Evolutionary conservation across 768 basidiomycete genomes (phyloP), one percentile per base, ranked within the genome.

Genomic region (Lentinus brumalis): DNA sequence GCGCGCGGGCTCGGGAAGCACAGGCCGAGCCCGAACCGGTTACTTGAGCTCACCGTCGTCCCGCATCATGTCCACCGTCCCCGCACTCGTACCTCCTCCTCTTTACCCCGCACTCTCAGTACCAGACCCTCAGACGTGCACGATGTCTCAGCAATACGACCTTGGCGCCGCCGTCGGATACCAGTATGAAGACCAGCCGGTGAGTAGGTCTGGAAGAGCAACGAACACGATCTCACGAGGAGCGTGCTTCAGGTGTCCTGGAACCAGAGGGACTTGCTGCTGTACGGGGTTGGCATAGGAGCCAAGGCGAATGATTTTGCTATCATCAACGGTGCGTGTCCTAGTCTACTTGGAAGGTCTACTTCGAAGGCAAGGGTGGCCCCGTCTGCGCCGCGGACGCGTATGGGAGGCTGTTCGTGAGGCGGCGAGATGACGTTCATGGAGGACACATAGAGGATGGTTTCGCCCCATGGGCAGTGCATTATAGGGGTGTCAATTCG

Each of bases 231-330:
- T 16, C 14, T 54, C 2, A 40, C 32, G 14, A 41, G 21, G 29
- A 21, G 18, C 50, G 4, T 56, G 21, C 18, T 12, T 29, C 32
- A 93, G 91, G 92, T 92, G 29, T 74, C 83, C 1, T 95, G 93
- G 93, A 92, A 90, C 70, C 86, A 87, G 74, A 84, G 92, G 53
- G 93, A 95, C 74, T 76, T 94, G 16, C 75, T 95, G 60, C 82
- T 85, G 1, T 95, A 94, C 65, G 89, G 91, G 12, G 77, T 86
- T 29, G 91, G 91, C 14, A 87, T 95, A 40, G 94, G 93, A 14
- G 91, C 91, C 15, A 92, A 91, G 74, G 79, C 79, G 42, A 80
- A 89, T 52, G 92, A 94, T 56, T 81, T 84, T 49, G 75, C 79
- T 5, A 80, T 91, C 49, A 79, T 89, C 35, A 94, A 93, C 71